phyloP scores from a whole-genome alignment of 2,329 filamentous ascomycete species.

The Aureobasidium sp. region DNA sequence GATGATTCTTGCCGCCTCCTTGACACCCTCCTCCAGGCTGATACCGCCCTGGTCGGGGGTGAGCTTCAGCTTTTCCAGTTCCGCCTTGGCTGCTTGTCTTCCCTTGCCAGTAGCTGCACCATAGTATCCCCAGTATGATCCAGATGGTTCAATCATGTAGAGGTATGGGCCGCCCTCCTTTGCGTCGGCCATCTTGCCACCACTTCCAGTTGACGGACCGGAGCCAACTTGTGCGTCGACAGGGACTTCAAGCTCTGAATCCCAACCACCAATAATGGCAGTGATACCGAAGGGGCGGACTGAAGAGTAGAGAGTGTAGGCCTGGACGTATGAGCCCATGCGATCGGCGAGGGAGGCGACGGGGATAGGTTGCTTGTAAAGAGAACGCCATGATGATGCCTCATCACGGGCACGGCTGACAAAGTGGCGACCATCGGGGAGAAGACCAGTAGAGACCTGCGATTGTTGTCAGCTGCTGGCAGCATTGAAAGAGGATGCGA shows the following conservation, averaged over 20 bases:
- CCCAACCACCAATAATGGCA: conserved; percentile 87
- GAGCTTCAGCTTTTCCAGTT: conserved; percentile 95
- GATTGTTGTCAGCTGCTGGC: not conserved
- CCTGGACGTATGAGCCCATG: conserved; percentile 94
- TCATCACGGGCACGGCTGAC: conserved; percentile 91
- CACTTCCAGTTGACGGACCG: conserved; percentile 70
- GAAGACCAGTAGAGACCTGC: conserved; percentile 86
- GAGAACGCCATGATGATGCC: conserved; percentile 80
- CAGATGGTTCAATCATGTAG: conserved; percentile 99
- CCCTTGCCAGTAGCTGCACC: conserved; percentile 96
- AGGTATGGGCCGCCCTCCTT: conserved; percentile 84
- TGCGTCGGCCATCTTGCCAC: conserved; percentile 69
- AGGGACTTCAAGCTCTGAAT: conserved; percentile 74
- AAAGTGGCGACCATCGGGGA: conserved; percentile 93
- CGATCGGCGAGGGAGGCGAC: conserved; percentile 80
- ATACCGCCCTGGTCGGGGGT: conserved; percentile 55
- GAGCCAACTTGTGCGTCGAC: conserved; percentile 87
- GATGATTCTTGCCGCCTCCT: conserved; percentile 94
- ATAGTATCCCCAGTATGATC: conserved; percentile 98
- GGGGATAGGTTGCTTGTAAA: conserved; percentile 92
- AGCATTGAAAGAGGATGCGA: not conserved
- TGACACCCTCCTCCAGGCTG: conserved; percentile 78
- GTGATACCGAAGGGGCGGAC: conserved; percentile 96
- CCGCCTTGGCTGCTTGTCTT: conserved; percentile 91
- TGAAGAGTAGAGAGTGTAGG: conserved; percentile 93